Base-by-base conservation (phyloP, 2,329 filamentous ascomycete species). In the Biscogniauxia marginata region DNA sequence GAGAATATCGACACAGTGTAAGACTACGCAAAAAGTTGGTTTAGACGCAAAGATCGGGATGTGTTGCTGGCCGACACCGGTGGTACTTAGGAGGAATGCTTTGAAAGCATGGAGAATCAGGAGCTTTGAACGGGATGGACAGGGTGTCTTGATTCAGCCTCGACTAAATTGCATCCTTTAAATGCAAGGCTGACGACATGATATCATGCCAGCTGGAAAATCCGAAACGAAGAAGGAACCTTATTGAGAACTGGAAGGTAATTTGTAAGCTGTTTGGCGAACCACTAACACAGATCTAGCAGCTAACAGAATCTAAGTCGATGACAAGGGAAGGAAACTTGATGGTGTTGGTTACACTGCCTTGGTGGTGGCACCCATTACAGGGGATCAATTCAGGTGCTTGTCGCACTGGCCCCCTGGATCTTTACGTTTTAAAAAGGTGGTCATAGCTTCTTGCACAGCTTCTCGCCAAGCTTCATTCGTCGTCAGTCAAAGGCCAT, bases 121-220 rank as follows among this genome's bases (percentile, higher is more conserved):
- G n/a, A n/a, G n/a, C n/a, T n/a, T n/a, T n/a, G n/a, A n/a, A n/a
- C n/a, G n/a, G n/a, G n/a, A 45, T 48, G 46, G 49, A 47, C 50
- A 51, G 53, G 43, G 50, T 60, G 58, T 53, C 52, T 55, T 55
- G 46, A 30, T 53, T 49, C 25, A 57, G 57, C 54, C 57, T 57
- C 11, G 24, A 24, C 39, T 44, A 46, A 52, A n/a, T 44, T 44
- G n/a, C 46, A 8, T 48, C 20, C 11, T n/a, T 4, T 6, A 23
- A 23, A 18, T 21, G 48, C 24, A 50, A 50, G 48, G 48, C 48
- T 50, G 48, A 50, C 9, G 21, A 11, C n/a, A 46, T 21, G 24
- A 19, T 39, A 25, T 39, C 20, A 48, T n/a, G n/a, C n/a, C n/a
- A n/a, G n/a, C n/a, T n/a, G n/a, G n/a, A n/a, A n/a, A n/a, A n/a